These are phyloP conservation scores for Cyclocybe cylindracea DNA, from an alignment of 768 basidiomycete species.

Conservation along the genomic window DNA sequence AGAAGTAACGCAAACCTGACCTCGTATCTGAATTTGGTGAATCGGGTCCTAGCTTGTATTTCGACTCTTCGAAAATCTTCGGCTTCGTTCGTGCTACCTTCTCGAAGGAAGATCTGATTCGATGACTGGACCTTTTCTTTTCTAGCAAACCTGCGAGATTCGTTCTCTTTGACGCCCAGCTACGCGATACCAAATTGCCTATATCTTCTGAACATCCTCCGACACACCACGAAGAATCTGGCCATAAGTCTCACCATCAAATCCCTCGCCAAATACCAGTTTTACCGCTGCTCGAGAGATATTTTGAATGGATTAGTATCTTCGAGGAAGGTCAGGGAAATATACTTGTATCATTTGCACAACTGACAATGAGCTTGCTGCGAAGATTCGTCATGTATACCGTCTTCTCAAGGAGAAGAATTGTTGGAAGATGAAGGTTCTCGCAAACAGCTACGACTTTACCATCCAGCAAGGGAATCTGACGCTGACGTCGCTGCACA, in stretches of 20 bases:
- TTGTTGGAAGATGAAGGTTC: slow-evolving; percentile 1
- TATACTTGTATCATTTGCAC: background rate
- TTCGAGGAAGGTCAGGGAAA: slow-evolving; percentile 40
- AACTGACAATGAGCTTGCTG: background rate
- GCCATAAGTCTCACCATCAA: slow-evolving; percentile 4
- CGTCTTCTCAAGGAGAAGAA: slow-evolving; percentile 27
- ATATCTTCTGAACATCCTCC: slow-evolving; percentile 33
- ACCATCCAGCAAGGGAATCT: slow-evolving; percentile 1
- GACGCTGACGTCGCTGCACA: background rate
- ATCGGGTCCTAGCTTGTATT: slow-evolving; percentile 44
- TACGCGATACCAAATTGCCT: slow-evolving; percentile 53
- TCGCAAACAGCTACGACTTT: slow-evolving; percentile 17
- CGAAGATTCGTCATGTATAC: slow-evolving; percentile 17
- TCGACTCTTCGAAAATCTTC: slow-evolving; percentile 27
- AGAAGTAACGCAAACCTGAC: slow-evolving; percentile 32
- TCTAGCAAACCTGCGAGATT: slow-evolving; percentile 23
- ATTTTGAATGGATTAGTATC: slow-evolving; percentile 53
- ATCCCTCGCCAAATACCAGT: slow-evolving; percentile 33
- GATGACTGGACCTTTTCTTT: slow-evolving; percentile 18
- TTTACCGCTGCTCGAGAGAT: slow-evolving; percentile 45
- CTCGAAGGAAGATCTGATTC: slow-evolving; percentile 2
- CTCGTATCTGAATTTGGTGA: slow-evolving; percentile 52
- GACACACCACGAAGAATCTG: slow-evolving; percentile 12
- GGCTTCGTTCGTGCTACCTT: background rate
- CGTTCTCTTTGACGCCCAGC: slow-evolving; percentile 60